Evolutionary conservation across 805 yeast genomes (phyloP), one percentile per base, ranked within the genome.

Genomic region (Pichia phayaonensis): DNA sequence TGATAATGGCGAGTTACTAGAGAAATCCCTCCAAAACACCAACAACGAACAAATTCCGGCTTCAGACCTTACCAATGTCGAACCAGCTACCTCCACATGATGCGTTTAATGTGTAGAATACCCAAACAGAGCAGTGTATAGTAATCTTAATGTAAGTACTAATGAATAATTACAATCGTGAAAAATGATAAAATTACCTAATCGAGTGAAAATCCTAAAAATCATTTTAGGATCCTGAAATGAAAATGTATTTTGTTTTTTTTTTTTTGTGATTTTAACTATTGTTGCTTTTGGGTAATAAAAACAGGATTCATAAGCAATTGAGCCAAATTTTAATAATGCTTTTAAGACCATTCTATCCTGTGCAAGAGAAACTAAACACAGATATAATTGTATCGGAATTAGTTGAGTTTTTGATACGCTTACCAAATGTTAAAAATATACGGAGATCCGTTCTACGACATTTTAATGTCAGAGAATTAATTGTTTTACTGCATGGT

Each of bases 1-100:
- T 1, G 56, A 52, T 2, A 54, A 57, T 12, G 51, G 39, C 12
- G 52, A 48, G 49, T 53, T 59, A 15, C 44, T 53, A 34, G 40
- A 47, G 22, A 38, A 34, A 16, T 3, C 38, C 7, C 38, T 2
- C 3, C 38, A 16, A 8, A 34, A 16, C 20, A 34, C 38, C 20
- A 34, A n/a, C 38, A 34, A 34, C 3, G 10, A 34, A 16, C 38
- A 16, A 34, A n/a, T n/a, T n/a, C 20, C 38, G 38, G 20, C 20
- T 34, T n/a, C n/a, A 34, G 38, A 34, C 18, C n/a, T 16, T 7
- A 3, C 20, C 11, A 34, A 34, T 5, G 20, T n/a, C 20, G 38
- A 34, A 34, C 20, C 38, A 16, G 34, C 4, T 8, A 13, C n/a
- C 4, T 34, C 10, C 20, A 7, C 38, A 4, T 34, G 20, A 34